Base-by-base conservation (phyloP, 257 asterid genomes). In the Nicotiana knightiana region DNA sequence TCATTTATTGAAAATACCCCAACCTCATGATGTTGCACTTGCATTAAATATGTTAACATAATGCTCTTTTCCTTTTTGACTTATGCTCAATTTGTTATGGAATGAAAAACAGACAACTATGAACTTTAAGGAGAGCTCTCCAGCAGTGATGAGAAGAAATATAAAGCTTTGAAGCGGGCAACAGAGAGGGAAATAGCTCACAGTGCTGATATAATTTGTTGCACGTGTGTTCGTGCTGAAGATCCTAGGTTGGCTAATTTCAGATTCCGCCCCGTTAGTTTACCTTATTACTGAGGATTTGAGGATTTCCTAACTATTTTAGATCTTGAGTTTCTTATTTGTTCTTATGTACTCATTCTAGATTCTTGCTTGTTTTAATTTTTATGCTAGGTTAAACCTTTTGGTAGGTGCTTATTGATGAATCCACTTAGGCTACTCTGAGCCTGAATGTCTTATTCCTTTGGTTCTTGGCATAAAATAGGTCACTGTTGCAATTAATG, bases 211-310 rank as follows among this genome's bases (percentile, higher is more conserved):
- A 98, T 94, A 85, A 96, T 96, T 84, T 96, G 98, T 67, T 96
- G 99, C 86, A 94, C 98, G 33, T 94, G 99, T n/a, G 99, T 96
- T 79, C 98, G 99, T 78, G 99, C 98, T 77, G 98, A 98, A 86
- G 99, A 96, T 89, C 98, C 98, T 85, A 94, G 98, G 77, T 80
- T 96, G 84, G 90, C 98, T 76, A 94, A 96, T 88, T 96, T 94
- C 84, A 94, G 98, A 87, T 96, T 91, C 83, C 97, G 99, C 51
- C 99, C 93, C 97, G 99, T 96, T 16, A 15, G 61, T 18, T 53
- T 55, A 58, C 58, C 48, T 61, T 73, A 53, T 18, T 21, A 67
- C 46, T 11, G 13, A 17, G 24, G 17, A 35, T 39, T 78, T 15
- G 16, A 35, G 2, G 10, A 35, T 58, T 39, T 83, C 6, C 54